phyloP scores from a whole-genome alignment of 768 basidiomycete species.

The Agaricus subrufescens region DNA sequence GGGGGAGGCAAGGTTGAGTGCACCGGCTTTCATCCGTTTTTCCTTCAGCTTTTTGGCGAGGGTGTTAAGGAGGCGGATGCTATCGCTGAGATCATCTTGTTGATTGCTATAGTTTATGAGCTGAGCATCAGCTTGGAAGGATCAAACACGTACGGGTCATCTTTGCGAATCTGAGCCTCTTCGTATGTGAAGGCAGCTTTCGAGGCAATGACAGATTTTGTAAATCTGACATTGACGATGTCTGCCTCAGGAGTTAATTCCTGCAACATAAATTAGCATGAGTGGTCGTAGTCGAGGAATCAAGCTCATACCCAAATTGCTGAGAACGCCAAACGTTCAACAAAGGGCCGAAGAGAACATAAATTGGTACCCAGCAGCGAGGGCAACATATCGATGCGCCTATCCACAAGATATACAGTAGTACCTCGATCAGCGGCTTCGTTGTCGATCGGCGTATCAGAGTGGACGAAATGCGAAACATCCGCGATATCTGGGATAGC shows the following conservation, averaged over 20 bases:
- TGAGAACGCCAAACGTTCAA: constrained; percentile 93
- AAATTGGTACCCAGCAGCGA: constrained; percentile 90
- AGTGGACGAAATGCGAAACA: constrained; percentile 91
- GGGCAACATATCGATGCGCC: constrained; percentile 98
- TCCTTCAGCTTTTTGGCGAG: constrained; percentile 84
- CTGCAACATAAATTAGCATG: constrained; percentile 33
- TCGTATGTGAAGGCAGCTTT: constrained; percentile 97
- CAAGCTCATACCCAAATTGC: constrained; percentile 76
- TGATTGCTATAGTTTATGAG: constrained; percentile 43
- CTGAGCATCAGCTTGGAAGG: background rate
- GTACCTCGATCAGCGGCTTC: constrained; percentile 96
- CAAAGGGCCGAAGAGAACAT: constrained; percentile 87
- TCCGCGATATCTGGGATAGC: constrained; percentile 85
- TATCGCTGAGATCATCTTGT: constrained; percentile 76
- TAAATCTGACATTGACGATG: constrained; percentile 86
- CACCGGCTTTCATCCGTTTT: constrained; percentile 90
- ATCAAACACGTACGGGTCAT: constrained; percentile 65
- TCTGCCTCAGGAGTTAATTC: constrained; percentile 87
- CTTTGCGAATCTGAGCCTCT: constrained; percentile 91
- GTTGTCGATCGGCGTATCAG: constrained; percentile 93
- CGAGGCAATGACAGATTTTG: constrained; percentile 94
- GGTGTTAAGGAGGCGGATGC: constrained; percentile 84
- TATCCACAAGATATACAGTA: constrained; percentile 97
- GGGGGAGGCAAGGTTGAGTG: constrained; percentile 94
- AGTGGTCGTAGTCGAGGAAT: background rate